These are phyloP conservation scores for Pseudopithomyces maydicus DNA, from an alignment of 2,329 filamentous ascomycete genomes.

Conservation along the genomic window DNA sequence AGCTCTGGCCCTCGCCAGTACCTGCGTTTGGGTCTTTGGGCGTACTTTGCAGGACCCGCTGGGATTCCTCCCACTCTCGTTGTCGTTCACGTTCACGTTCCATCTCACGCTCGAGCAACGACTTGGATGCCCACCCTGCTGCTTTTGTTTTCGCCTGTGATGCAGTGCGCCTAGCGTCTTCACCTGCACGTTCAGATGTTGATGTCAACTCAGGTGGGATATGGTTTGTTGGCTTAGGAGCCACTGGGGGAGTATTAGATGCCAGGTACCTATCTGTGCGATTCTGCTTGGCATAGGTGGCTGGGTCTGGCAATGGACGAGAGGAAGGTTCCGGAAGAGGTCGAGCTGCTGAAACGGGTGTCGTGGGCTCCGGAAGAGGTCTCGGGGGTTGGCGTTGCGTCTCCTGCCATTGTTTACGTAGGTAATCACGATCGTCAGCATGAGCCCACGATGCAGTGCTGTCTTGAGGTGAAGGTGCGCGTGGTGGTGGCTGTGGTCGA, in stretches of 20 bases:
- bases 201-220: conserved; percentile 59
- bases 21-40: conserved; percentile 63
- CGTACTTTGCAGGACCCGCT: conserved; percentile 66
- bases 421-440: conserved; percentile 66
- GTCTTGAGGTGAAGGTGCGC: conserved; percentile 51
- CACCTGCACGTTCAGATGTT: conserved; percentile 65
- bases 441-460: conserved; percentile 68
- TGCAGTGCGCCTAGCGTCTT: conserved; percentile 64
- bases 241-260: conserved; percentile 58
- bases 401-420: conserved; percentile 62
- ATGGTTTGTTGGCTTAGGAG: conserved; percentile 48
- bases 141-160: conserved; percentile 67
- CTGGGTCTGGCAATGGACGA: conserved; percentile 41
- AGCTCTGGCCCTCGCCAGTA: conserved; percentile 69
- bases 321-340: conserved; percentile 52
- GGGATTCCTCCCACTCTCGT: conserved; percentile 78
- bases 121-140: conserved; percentile 68
- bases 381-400: conserved; percentile 41
- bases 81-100: conserved; percentile 78
- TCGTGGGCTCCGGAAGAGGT: conserved; percentile 38
- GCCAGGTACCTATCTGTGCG: conserved; percentile 65
- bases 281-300: conserved; percentile 38
- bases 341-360: conserved; percentile 47
- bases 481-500: conserved; percentile 39
- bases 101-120: conserved; percentile 79